Conservation (phyloP, 2,329 filamentous ascomycete genomes). For the Colletotrichum graminicola region DNA sequence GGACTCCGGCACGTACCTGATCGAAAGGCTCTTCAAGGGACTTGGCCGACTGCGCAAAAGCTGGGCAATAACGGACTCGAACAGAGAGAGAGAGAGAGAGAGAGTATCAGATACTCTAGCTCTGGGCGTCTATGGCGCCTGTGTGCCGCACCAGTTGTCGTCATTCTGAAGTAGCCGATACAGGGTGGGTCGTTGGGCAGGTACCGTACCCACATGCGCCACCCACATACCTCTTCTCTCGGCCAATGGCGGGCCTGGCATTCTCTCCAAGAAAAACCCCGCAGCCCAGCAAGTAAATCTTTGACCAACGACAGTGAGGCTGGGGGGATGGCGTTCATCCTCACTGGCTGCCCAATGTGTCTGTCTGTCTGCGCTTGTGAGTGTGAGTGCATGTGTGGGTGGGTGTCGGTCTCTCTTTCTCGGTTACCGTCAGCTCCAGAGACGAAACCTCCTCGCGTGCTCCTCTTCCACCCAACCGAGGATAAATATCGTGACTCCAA, state of each 20-base stretch:
- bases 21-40: constrained; percentile 16
- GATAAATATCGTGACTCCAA: constrained; percentile 39
- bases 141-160: not conserved
- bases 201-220: constrained; percentile 6
- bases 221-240: constrained; percentile 14
- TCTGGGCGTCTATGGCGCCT: not conserved
- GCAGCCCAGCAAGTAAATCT: constrained; percentile 41
- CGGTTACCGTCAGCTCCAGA: constrained; percentile 28
- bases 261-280: constrained; percentile 42
- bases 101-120: constrained; percentile 6
- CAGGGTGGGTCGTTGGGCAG: constrained; percentile 1
- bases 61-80: not conserved
- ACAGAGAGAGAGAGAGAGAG: not conserved
- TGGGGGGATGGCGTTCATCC: constrained; percentile 27
- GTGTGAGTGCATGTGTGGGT: not conserved
- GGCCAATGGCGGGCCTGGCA: constrained; percentile 28
- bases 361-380: not conserved
- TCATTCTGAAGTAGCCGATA: constrained; percentile 23
- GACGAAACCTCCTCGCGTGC: constrained; percentile 38
- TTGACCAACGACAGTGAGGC: constrained; percentile 40
- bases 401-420: constrained; percentile 8
- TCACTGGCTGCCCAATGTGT: constrained; percentile 15
- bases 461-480: constrained; percentile 42
- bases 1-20: not conserved
- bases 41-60: constrained; percentile 15